Evolutionary conservation across 179 eudicot genomes (phyloP).

Genomic region (Corrigiola litoralis): DNA sequence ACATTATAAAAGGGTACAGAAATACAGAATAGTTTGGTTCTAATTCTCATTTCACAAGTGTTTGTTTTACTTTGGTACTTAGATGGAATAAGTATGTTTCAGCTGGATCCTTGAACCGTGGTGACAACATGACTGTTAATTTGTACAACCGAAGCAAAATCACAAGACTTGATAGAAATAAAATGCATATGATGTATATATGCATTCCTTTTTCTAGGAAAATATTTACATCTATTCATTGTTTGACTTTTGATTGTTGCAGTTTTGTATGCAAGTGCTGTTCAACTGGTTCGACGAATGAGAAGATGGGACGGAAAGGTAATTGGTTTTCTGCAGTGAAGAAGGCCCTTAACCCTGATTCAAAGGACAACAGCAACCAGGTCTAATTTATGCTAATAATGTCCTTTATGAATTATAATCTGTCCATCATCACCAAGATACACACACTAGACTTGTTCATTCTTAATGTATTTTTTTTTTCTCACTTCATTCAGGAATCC

Average conservation of each 20-base stretch:
- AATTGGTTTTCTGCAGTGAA: constrained; percentile 79
- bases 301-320: constrained; percentile 68
- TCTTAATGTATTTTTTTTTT: not conserved
- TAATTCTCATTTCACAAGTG: no score
- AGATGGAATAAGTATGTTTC: no score
- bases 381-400: constrained; percentile 20
- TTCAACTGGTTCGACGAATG: constrained; percentile 13
- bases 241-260: not conserved
- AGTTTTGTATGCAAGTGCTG: not conserved
- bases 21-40: no score
- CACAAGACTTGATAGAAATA: not conserved
- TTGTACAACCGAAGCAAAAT: no score
- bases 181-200: not conserved
- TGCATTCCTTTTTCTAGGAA: not conserved
- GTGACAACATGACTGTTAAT: no score
- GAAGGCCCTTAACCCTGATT: constrained; percentile 66
- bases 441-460: not conserved
- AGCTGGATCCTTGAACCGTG: no score
- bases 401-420: not conserved
- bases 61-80: no score
- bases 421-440: not conserved
- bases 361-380: constrained; percentile 54
- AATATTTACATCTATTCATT: not conserved
- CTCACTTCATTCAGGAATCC: constrained; percentile 36
- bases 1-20: no score